These are phyloP conservation scores for Kokia cookei DNA, from an alignment of 441 rosid genomes.

Conservation along the genomic window DNA sequence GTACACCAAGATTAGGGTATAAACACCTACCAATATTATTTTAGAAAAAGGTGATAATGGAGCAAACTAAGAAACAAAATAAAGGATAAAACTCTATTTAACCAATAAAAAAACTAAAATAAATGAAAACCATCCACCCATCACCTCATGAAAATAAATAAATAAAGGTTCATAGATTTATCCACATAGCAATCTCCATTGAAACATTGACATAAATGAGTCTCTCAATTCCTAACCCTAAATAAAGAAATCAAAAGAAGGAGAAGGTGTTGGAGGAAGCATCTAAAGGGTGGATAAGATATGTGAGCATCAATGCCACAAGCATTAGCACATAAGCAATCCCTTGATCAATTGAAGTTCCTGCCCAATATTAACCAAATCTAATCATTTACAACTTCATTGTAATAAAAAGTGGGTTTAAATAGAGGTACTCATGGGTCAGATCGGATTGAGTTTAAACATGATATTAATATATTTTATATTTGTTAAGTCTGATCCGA, in stretches of 20 bases:
- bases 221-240: not conserved
- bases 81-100: not conserved
- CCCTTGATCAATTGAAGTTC: slow-evolving; percentile 78
- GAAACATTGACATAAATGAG: not conserved
- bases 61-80: not conserved
- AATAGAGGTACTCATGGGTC: no score
- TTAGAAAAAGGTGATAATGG: not conserved
- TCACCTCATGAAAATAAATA: not conserved
- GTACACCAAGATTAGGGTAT: no score
- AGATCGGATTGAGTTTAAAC: no score
- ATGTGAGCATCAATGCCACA: slow-evolving; percentile 67
- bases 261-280: slow-evolving; percentile 46
- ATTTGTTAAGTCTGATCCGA: no score
- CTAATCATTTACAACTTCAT: not conserved
- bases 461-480: no score
- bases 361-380: slow-evolving; percentile 21
- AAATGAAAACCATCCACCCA: not conserved
- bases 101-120: not conserved
- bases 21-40: no score
- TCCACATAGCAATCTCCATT: not conserved
- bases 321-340: slow-evolving; percentile 75
- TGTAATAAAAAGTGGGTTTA: no score
- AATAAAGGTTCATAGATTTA: not conserved
- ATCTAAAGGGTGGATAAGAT: slow-evolving; percentile 70
- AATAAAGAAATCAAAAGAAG: slow-evolving; percentile 32